These are phyloP conservation scores for Lichtheimia ramosa DNA, from an alignment of 371 early-diverging fungal species.

Conservation along the genomic window DNA sequence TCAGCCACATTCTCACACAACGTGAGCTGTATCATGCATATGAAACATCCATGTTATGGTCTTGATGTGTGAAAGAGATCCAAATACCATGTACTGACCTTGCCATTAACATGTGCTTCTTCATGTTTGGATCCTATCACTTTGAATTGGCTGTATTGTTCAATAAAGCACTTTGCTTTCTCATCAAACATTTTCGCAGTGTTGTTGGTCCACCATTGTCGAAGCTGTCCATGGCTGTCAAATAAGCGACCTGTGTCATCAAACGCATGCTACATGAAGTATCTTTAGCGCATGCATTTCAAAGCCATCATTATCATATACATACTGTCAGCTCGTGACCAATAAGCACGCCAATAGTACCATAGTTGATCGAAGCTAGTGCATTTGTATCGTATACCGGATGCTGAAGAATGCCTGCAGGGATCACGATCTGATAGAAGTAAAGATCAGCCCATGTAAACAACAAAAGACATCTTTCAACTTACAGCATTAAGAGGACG, in stretches of 20 bases:
- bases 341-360: conserved; percentile 58
- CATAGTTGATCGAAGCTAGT: conserved; percentile 62
- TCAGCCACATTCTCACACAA: conserved; percentile 78
- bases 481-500: conserved; percentile 43
- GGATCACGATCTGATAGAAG: conserved; percentile 50
- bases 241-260: conserved; percentile 57
- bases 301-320: conserved; percentile 32
- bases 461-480: neutral
- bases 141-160: conserved; percentile 58
- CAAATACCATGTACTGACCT: conserved; percentile 58
- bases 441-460: neutral
- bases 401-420: conserved; percentile 58
- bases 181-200: conserved; percentile 53
- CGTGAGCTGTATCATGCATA: conserved; percentile 34
- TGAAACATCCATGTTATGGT: neutral
- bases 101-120: conserved; percentile 47
- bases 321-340: conserved; percentile 66
- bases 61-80: conserved; percentile 57
- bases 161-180: conserved; percentile 58
- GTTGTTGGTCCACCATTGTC: conserved; percentile 68
- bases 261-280: conserved; percentile 41
- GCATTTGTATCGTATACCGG: conserved; percentile 44
- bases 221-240: conserved; percentile 39
- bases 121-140: conserved; percentile 26
- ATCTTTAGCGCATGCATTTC: conserved; percentile 57